phyloP scores from a whole-genome alignment of 352 stramenopile genomes.

The Globisporangium abappressorium region DNA sequence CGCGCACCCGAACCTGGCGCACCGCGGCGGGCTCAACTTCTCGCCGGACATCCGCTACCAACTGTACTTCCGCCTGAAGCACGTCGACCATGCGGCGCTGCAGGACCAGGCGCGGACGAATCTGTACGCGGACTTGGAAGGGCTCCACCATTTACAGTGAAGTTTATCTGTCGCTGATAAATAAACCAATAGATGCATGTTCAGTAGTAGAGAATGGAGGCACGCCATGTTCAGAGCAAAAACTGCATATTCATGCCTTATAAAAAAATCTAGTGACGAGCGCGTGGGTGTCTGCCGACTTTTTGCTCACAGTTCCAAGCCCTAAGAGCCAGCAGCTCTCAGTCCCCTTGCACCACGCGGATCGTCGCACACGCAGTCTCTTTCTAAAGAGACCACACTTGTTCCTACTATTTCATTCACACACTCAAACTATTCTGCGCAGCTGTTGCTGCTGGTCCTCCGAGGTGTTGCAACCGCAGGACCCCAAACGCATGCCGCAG shows the following conservation, averaged over 20 bases:
- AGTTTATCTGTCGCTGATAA: no score
- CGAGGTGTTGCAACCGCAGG: conserved; percentile 20
- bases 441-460: conserved; percentile 23
- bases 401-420: background rate
- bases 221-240: conserved; percentile 1
- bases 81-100: conserved; percentile 43
- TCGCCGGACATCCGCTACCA: conserved; percentile 80
- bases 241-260: conserved; percentile 11
- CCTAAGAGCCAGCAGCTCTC: background rate
- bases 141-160: conserved; percentile 27
- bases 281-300: background rate
- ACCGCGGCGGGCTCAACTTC: conserved; percentile 79
- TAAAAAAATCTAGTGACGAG: conserved; percentile 12
- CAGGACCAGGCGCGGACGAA: conserved; percentile 25
- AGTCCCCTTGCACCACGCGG: background rate
- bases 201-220: conserved; percentile 4
- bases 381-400: conserved; percentile 10
- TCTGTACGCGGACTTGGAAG: conserved; percentile 58
- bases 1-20: conserved; percentile 68
- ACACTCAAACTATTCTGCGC: conserved; percentile 46
- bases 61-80: conserved; percentile 83
- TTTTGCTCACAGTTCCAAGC: background rate
- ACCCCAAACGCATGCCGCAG: conserved; percentile 17
- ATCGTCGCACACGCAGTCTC: background rate
- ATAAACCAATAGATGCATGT: background rate